These are phyloP conservation scores for Talaromyces sp. DNA, from an alignment of 2,329 filamentous ascomycete genomes.

Conservation along the genomic window DNA sequence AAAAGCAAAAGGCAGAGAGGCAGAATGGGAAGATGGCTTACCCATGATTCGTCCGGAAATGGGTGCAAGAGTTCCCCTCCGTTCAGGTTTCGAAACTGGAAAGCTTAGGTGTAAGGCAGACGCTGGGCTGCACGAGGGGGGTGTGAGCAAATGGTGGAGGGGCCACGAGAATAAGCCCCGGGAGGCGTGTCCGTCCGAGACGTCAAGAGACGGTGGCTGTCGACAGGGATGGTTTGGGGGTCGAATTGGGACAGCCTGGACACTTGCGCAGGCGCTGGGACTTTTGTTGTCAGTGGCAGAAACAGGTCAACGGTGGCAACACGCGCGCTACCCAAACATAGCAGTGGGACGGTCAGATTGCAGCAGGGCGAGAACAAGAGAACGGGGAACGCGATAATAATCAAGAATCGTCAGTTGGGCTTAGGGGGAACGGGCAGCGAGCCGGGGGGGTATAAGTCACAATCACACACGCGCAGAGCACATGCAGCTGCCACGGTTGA, in stretches of 20 bases:
- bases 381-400: neutral
- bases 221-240: slow-evolving; percentile 11
- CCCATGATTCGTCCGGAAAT: slow-evolving; percentile 19
- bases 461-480: slow-evolving; percentile 2
- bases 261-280: slow-evolving; percentile 7
- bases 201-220: slow-evolving; percentile 9
- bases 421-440: neutral
- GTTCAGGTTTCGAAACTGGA: slow-evolving; percentile 10
- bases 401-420: neutral
- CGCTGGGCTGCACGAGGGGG: slow-evolving; percentile 11
- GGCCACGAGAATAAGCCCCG: slow-evolving; percentile 6
- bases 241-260: slow-evolving; percentile 1
- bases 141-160: slow-evolving; percentile 9
- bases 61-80: slow-evolving; percentile 11
- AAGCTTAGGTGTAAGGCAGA: slow-evolving; percentile 12
- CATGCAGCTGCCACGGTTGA: slow-evolving; percentile 6
- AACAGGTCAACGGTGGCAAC: slow-evolving; percentile 7
- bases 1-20: slow-evolving; percentile 1
- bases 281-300: slow-evolving; percentile 7
- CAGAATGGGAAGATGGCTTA: slow-evolving; percentile 14
- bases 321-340: slow-evolving; percentile 5
- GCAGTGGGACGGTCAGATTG: slow-evolving; percentile 4
- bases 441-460: neutral
- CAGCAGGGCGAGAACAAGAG: neutral
- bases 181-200: slow-evolving; percentile 11